phyloP scores from a whole-genome alignment of 495 filamentous ascomycete genomes.

The Penicillium angulare region DNA sequence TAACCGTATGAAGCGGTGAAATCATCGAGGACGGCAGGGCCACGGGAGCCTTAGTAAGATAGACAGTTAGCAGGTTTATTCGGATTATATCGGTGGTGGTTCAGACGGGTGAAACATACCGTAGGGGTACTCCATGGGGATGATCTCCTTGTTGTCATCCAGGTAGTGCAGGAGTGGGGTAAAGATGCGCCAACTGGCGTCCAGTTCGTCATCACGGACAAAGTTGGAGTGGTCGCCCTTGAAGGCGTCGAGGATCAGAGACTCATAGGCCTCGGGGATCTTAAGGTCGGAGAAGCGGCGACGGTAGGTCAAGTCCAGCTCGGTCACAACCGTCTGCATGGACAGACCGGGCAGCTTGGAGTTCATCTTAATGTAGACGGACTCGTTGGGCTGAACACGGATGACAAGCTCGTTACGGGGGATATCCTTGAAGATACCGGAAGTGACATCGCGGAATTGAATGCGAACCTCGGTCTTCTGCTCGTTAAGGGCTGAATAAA shows the following conservation, averaged over 20 bases:
- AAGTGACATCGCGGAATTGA: slow-evolving; percentile 98
- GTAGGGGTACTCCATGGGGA: slow-evolving; percentile 99
- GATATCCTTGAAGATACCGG: slow-evolving; percentile 99
- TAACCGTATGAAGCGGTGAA: slow-evolving; percentile 98
- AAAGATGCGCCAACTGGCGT: slow-evolving; percentile 98
- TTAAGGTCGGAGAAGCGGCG: slow-evolving; percentile 98
- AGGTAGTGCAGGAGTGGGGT: slow-evolving; percentile 96
- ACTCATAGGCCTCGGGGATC: slow-evolving; percentile 99
- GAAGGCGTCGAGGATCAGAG: slow-evolving; percentile 91
- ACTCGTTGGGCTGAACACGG: slow-evolving; percentile 98
- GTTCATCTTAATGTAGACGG: slow-evolving; percentile 99
- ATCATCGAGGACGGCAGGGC: slow-evolving; percentile 94
- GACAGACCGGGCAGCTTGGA: slow-evolving; percentile 96
- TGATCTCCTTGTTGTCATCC: slow-evolving; percentile 97
- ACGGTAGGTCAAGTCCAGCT: slow-evolving; percentile 97
- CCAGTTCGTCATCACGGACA: slow-evolving; percentile 96
- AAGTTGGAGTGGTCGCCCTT: slow-evolving; percentile 99
- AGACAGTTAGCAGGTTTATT: not conserved
- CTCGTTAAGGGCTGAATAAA: slow-evolving; percentile 78
- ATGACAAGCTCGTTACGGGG: slow-evolving; percentile 99
- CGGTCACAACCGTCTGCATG: slow-evolving; percentile 99
- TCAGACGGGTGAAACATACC: slow-evolving; percentile 69
- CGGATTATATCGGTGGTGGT: not conserved
- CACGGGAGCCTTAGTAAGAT: slow-evolving; percentile 73
- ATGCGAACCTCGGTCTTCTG: slow-evolving; percentile 99